Base-by-base conservation (phyloP, 2,329 filamentous ascomycete genomes). In the Rhinocladiella similis region DNA sequence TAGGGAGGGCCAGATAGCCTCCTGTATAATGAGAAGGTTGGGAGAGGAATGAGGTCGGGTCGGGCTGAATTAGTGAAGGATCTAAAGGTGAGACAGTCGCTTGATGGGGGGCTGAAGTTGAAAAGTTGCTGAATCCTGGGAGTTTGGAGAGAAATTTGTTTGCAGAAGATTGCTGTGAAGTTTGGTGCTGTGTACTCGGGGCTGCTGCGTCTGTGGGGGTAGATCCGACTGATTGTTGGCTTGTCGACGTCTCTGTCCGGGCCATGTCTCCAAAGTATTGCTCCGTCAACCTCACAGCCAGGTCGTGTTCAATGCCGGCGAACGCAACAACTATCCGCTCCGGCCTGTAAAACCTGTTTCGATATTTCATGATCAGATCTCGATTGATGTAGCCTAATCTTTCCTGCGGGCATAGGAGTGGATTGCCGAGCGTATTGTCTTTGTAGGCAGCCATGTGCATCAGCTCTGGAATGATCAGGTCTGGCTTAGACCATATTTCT, bases 401-500 rank as follows among this genome's bases (percentile, higher is more conserved):
- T 67, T 97, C 93, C 68, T 88, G 84, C 0, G 94, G 94, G 70
- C 94, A 99, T 49, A 99, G 76, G 63, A 99, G 73, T 3, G 94
- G 94, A 73, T 97, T 95, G 36, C 94, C 94, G 12, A 99, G 80
- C 0, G 94, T 97, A 75, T 99, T 97, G 70, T 94, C 89, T 77
- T 91, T 94, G 76, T 90, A 99, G 1, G 92, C 94, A 9, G 94
- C 91, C 78, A 92, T 94, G 73, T 99, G 94, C 36, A 97, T 88
- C 65, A 99, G 77, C 75, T 99, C 94, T 0, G 94, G 94, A 59
- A 99, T 78, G 65, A 99, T 97, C 54, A 99, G 83, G 68, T 97
- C 93, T 0, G 94, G 92, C 80, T 96, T 97, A 66, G 88, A 88
- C 94, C 94, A 99, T 54, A 99, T 97, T 78, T 97, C 94, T 20